These are phyloP conservation scores for Acanthamoeba royreba DNA, from an alignment of 208 protist species.

Conservation along the genomic window DNA sequence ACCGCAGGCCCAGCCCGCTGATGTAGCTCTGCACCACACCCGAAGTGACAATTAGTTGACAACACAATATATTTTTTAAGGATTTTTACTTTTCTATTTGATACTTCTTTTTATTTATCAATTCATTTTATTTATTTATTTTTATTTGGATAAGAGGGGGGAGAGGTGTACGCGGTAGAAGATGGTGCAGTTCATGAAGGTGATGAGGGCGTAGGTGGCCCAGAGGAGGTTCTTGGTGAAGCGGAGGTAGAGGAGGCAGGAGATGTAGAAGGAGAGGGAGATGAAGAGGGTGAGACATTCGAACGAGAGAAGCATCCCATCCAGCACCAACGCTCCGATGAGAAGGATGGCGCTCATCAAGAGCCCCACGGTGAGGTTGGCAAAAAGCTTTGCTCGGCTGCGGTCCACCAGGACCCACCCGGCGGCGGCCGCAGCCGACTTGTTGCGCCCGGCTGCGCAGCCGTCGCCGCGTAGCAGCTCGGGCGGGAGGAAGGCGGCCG, in stretches of 20 bases:
- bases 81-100: no score
- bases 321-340: not conserved
- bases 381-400: not conserved
- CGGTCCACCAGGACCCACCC: not conserved
- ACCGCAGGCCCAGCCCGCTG: not conserved
- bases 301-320: not conserved
- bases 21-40: not conserved
- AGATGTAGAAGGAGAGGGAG: not conserved
- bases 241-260: not conserved
- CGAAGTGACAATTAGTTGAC: not conserved
- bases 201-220: not conserved
- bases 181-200: not conserved
- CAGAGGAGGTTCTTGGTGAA: not conserved
- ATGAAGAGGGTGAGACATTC: not conserved
- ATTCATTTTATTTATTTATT: no score
- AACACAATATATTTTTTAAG: no score
- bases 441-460: no score
- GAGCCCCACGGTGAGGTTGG: not conserved
- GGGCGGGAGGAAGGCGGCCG: not conserved
- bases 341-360: not conserved
- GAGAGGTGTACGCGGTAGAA: not conserved
- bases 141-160: no score
- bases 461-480: not conserved
- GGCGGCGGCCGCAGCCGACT: no score
- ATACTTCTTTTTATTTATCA: no score